These are phyloP conservation scores for Pavlovales sp. DNA, from an alignment of 208 protist species.

Conservation along the genomic window DNA sequence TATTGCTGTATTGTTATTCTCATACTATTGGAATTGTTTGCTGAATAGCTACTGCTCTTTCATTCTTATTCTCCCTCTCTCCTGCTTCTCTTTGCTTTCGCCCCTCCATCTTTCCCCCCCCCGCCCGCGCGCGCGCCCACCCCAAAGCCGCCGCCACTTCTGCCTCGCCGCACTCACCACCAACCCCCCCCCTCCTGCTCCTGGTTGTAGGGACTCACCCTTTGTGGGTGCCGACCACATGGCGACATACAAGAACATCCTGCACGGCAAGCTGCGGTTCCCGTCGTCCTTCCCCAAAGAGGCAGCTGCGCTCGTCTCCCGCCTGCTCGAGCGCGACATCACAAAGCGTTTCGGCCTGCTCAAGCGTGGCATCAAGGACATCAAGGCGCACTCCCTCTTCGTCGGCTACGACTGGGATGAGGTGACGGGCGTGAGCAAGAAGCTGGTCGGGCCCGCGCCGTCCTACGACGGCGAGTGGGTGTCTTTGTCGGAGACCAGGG, in stretches of 20 bases:
- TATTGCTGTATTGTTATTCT: too few relatives aligned
- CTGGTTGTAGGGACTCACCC: slow-evolving; percentile 28
- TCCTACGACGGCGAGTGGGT: too few relatives aligned
- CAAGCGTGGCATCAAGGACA: slow-evolving; percentile 6
- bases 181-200: too few relatives aligned
- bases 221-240: slow-evolving; percentile 19
- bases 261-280: slow-evolving; percentile 2
- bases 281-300: neutral
- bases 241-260: slow-evolving; percentile 29
- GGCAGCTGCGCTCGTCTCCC: neutral
- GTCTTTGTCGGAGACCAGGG: too few relatives aligned
- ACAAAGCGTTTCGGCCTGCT: neutral
- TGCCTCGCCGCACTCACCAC: slow-evolving; percentile 3
- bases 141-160: neutral
- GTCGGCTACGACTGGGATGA: neutral
- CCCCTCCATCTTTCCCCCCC: neutral
- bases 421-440: too few relatives aligned
- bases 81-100: neutral
- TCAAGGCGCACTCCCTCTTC: slow-evolving; percentile 23
- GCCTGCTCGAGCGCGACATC: slow-evolving; percentile 28
- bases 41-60: too few relatives aligned
- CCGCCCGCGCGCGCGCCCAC: too few relatives aligned
- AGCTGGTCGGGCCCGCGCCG: too few relatives aligned
- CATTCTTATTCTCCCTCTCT: neutral
- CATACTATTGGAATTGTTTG: too few relatives aligned